Conservation (phyloP, 73 alveolate genomes). For the Symbiodinium pilosum region DNA sequence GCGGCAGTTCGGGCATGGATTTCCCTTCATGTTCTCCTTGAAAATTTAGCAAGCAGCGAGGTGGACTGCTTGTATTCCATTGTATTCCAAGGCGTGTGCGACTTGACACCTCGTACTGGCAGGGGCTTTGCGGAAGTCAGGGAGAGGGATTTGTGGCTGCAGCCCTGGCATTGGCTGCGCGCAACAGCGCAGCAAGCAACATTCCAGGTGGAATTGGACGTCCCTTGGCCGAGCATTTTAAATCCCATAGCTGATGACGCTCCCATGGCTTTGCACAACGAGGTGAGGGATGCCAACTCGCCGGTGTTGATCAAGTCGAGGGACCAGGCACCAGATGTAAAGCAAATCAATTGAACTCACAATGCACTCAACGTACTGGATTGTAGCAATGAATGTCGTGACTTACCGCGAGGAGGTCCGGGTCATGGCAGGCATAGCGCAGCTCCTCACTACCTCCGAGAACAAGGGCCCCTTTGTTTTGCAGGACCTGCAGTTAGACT, state of each 20-base stretch:
- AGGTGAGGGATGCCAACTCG: constrained; percentile 47
- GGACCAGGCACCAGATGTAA: too few relatives aligned
- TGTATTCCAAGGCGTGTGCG: constrained; percentile 6
- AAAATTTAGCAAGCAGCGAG: background rate
- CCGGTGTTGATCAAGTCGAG: constrained; percentile 51
- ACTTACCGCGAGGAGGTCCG: background rate
- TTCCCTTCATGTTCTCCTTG: background rate
- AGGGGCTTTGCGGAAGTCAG: constrained; percentile 15
- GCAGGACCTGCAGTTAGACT: background rate
- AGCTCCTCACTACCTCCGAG: constrained; percentile 30
- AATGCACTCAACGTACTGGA: background rate
- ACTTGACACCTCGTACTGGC: constrained; percentile 40
- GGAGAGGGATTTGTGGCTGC: constrained; percentile 21
- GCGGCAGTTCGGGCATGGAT: background rate
- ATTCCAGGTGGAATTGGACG: constrained; percentile 24
- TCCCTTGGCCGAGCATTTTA: background rate
- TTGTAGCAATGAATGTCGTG: background rate
- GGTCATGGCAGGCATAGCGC: constrained; percentile 37
- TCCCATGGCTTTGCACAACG: background rate
- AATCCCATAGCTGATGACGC: background rate
- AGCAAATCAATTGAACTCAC: background rate
- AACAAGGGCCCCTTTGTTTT: constrained; percentile 31
- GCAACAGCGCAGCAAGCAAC: constrained; percentile 31
- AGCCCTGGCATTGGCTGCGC: constrained; percentile 65
- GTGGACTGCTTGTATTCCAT: too few relatives aligned